Conservation (phyloP, 116 monocot genomes). For the Phalaenopsis hybrid region DNA sequence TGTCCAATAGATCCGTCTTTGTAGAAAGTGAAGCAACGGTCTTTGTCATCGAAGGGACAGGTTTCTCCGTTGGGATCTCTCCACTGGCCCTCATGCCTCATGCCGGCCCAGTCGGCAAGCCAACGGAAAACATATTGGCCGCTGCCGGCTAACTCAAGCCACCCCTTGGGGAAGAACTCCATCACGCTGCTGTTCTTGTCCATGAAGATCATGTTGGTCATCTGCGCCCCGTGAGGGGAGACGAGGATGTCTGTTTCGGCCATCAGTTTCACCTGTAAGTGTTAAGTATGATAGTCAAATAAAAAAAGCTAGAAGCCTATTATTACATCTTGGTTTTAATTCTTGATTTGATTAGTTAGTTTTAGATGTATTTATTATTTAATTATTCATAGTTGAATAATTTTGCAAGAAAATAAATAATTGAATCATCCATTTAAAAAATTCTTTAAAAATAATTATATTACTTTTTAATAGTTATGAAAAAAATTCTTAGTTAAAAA, state of each 20-base stretch:
- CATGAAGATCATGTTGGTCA: conserved; percentile 89
- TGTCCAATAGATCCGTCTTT: conserved; percentile 47
- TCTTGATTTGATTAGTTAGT: too few relatives aligned
- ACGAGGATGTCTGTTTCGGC: conserved; percentile 52
- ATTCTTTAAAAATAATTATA: too few relatives aligned
- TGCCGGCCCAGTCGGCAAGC: conserved; percentile 52
- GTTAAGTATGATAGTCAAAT: not conserved
- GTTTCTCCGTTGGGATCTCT: conserved; percentile 40
- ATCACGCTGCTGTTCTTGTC: conserved; percentile 75
- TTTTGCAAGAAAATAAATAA: too few relatives aligned
- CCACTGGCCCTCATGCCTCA: conserved; percentile 67
- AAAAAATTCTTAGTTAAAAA: too few relatives aligned
- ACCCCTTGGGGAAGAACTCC: conserved; percentile 93
- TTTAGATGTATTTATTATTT: too few relatives aligned
- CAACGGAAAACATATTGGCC: conserved; percentile 79
- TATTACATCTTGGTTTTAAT: too few relatives aligned
- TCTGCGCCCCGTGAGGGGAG: conserved; percentile 76
- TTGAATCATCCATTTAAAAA: too few relatives aligned
- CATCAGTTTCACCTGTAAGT: conserved; percentile 49
- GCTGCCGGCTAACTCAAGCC: conserved; percentile 55
- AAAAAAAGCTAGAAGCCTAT: too few relatives aligned
- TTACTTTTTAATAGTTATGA: too few relatives aligned
- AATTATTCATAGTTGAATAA: too few relatives aligned
- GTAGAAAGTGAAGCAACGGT: conserved; percentile 37
- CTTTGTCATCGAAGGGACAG: conserved; percentile 23